Evolutionary conservation across 345 rosid genomes (phyloP), one percentile per base, ranked within the genome.

Genomic region (Aquilaria yunnanensis): DNA sequence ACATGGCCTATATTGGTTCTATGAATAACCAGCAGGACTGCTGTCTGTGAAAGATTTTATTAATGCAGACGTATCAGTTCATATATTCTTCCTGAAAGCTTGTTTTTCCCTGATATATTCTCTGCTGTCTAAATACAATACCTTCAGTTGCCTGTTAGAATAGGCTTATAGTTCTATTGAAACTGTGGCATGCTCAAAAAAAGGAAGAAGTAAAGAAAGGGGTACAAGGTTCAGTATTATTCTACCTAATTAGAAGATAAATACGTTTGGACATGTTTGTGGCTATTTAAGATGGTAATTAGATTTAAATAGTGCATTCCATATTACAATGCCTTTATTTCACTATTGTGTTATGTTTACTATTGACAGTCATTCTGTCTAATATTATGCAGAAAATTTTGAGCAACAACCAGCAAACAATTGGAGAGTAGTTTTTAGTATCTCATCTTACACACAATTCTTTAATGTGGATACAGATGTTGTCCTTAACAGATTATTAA

Each of bases 381-480:
- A 23, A 47, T 45, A 16, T 23, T 46, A 0, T 67, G 78, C 84
- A 94, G 97, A 88, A 69, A 82, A 70, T 64, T 84, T 88, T 76
- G 96, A 83, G 70, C 91, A 86, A 71, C 97, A 90, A 64, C 75
- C 88, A 9, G 71, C 89, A 43, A 77, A 80, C 86, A 85, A 66
- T 71, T 94, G 99, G 99, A 85, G 78, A 62, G 97, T 97, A 33
- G 81, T 83, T 12, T 88, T 88, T 66, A 86, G 70, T 68, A 73
- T 94, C 67, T 81, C 90, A 65, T 90, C 97, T 4, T 94, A 94
- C 70, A 74, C 77, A 2, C 96, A 86, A 52, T 94, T 85, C 73
- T 94, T 94, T 72, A 84, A 94, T 46, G 96, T 86, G 69, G 99
- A 90, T 69, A 85, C 97, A 1, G 97, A 90, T 55, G 61, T 85